Evolutionary conservation across 192 early-diverging fungal genomes (phyloP), one percentile per base, ranked within the genome.

Genomic region (Backusella tuberculispora): DNA sequence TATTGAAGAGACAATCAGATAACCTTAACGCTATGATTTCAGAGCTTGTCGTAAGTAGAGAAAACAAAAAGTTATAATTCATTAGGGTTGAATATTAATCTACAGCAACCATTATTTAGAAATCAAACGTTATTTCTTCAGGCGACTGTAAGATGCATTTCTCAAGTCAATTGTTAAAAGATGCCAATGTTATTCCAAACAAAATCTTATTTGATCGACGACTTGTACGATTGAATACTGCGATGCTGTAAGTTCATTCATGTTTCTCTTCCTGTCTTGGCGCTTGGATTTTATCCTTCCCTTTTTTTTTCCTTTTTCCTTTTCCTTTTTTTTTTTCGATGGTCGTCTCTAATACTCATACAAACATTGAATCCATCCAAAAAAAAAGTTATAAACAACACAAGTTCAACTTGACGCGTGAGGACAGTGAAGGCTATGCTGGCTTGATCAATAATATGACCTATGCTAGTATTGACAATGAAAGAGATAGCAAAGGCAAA

Each of bases 371-470:
- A 34, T 34, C 29, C 29, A 34, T 34, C 29, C 29, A 46, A 43
- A 43, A 43, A 43, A 43, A 43, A 67, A 88, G 87, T 13, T 95
- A 94, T 76, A 90, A 90, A 63, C 95, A 96, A 74, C 85, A 90
- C 69, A 95, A 95, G 74, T 95, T 87, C 85, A 96, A 96, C 68
- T 78, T 96, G 5, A 63, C 92, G 47, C 85, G 92, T 29, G 95
- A 96, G 82, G 92, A 95, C 76, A 84, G 83, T 37, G 93, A 93
- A 69, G 95, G 95, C 1, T 96, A 91, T 76, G 85, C 94, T 5
- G 93, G 92, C 66, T 80, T 95, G 21, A 79, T 95, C 15, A 84
- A 83, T 7, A 87, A 90, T 50, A 56, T 96, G 4, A 63, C 50
- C 1, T 38, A 37, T 43, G 53, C 37, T 9, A 78, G 63, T 15